A percentile compares a stretch with the other conserved stretches of the same genome.
phyloP scores from a whole-genome alignment of 768 basidiomycete species.

The Tricholoma sp. region DNA sequence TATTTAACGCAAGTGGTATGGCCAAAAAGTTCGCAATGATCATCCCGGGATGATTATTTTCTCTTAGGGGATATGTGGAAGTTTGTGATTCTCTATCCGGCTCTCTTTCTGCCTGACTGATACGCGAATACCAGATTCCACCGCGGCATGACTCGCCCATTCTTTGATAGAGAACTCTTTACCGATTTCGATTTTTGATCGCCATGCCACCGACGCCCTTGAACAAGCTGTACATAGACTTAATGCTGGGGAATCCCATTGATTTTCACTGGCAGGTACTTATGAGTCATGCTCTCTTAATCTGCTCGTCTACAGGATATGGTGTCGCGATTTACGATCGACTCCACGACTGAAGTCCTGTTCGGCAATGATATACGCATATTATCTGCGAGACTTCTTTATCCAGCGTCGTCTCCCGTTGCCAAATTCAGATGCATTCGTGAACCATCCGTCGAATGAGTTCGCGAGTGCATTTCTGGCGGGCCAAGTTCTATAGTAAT shows the following conservation, averaged over 20 bases:
- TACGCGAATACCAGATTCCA: constrained; percentile 42
- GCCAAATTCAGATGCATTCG: constrained; percentile 21
- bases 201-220: constrained; percentile 45
- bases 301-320: constrained; percentile 26
- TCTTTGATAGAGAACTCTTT: constrained; percentile 59
- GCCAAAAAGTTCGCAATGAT: not conserved
- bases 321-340: constrained; percentile 51
- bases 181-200: constrained; percentile 59
- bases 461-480: constrained; percentile 48
- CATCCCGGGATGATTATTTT: not conserved
- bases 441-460: constrained; percentile 31
- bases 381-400: constrained; percentile 45
- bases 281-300: not conserved
- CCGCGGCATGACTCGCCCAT: constrained; percentile 63
- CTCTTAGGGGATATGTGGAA: constrained; percentile 52
- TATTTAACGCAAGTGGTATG: not conserved
- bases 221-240: constrained; percentile 39
- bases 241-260: constrained; percentile 40
- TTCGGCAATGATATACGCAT: constrained; percentile 49
- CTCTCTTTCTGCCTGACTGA: not conserved
- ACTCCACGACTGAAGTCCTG: constrained; percentile 58
- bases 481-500: constrained; percentile 28
- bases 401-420: constrained; percentile 31
- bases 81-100: constrained; percentile 26
- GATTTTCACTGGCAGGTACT: constrained; percentile 48